Percentiles rank a stretch among this genome's conserved stretches.
Conservation (phyloP, 2,329 filamentous ascomycete species). For the Aschersonia sp. region DNA sequence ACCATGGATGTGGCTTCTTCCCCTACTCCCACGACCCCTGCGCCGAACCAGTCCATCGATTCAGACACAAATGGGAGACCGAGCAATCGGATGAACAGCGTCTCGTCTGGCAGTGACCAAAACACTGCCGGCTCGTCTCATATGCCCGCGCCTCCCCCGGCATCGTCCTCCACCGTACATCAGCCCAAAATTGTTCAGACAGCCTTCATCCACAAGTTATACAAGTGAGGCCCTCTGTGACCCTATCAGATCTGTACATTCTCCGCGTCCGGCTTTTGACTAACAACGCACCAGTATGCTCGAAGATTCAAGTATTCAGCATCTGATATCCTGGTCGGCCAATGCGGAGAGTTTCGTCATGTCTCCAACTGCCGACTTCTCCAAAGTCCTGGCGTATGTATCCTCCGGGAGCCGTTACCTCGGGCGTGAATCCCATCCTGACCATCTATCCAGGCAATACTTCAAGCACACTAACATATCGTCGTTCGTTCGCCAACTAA, state of each 20-base stretch:
- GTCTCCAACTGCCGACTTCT: conserved; percentile 94
- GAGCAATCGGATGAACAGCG: conserved; percentile 20
- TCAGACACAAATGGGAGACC: conserved; percentile 22
- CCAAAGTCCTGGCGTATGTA: conserved; percentile 92
- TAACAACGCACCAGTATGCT: conserved; percentile 61
- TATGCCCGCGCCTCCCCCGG: conserved; percentile 35
- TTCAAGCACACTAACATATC: conserved; percentile 99
- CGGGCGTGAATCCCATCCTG: neutral
- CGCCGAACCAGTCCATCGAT: conserved; percentile 29
- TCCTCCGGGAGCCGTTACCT: neutral
- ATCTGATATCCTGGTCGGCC: conserved; percentile 91
- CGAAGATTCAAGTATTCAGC: conserved; percentile 82
- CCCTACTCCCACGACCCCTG: conserved; percentile 27
- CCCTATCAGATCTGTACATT: neutral
- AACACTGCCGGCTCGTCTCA: conserved; percentile 13
- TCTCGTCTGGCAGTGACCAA: conserved; percentile 24
- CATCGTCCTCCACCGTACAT: conserved; percentile 57
- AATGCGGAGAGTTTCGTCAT: conserved; percentile 97
- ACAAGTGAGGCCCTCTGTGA: conserved; percentile 53
- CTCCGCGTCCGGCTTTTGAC: neutral
- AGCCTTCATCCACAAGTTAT: conserved; percentile 97
- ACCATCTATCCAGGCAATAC: conserved; percentile 56
- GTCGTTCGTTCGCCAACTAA: conserved; percentile 91
- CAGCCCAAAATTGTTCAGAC: conserved; percentile 97
- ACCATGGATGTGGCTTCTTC: conserved; percentile 48